Evolutionary conservation across 2,329 filamentous ascomycete species (phyloP).

Genomic region (Boeremia lycopersici): DNA sequence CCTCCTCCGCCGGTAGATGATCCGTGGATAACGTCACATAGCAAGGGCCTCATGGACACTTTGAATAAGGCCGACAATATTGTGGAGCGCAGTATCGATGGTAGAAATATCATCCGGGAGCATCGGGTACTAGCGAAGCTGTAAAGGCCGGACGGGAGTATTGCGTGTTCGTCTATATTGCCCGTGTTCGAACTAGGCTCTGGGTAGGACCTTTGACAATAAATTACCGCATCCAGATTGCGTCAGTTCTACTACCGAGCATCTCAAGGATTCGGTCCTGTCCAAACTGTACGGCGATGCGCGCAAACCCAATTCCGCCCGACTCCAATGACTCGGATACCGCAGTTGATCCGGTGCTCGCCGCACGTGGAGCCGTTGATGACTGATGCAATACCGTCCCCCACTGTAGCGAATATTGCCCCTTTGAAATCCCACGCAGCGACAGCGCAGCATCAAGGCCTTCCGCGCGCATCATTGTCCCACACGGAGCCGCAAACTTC

Average conservation of each 20-base stretch:
- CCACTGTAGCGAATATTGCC: background rate
- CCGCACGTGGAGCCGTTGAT: background rate
- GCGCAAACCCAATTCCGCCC: background rate
- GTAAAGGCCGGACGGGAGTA: background rate
- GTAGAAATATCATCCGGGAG: constrained; percentile 2
- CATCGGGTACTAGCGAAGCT: constrained; percentile 1
- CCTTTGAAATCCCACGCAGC: background rate
- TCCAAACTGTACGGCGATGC: background rate
- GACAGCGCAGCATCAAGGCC: background rate
- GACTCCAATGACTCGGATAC: background rate
- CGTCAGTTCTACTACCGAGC: too few relatives aligned
- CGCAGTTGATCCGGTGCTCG: background rate
- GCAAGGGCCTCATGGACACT: background rate
- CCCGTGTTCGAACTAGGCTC: too few relatives aligned
- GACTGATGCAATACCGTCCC: background rate
- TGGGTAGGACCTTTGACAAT: too few relatives aligned
- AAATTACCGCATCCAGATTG: too few relatives aligned
- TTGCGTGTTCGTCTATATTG: too few relatives aligned
- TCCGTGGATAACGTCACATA: too few relatives aligned
- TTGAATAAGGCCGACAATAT: background rate
- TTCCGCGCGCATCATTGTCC: background rate
- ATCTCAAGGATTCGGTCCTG: too few relatives aligned
- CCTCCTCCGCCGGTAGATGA: background rate
- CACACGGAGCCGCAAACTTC: constrained; percentile 17
- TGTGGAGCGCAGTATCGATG: background rate